Percentiles rank a stretch among this genome's conserved stretches.
These are phyloP conservation scores for Neotropicomus parvogracilis DNA, from an alignment of 1,284 basidiomycete genomes.

Conservation along the genomic window DNA sequence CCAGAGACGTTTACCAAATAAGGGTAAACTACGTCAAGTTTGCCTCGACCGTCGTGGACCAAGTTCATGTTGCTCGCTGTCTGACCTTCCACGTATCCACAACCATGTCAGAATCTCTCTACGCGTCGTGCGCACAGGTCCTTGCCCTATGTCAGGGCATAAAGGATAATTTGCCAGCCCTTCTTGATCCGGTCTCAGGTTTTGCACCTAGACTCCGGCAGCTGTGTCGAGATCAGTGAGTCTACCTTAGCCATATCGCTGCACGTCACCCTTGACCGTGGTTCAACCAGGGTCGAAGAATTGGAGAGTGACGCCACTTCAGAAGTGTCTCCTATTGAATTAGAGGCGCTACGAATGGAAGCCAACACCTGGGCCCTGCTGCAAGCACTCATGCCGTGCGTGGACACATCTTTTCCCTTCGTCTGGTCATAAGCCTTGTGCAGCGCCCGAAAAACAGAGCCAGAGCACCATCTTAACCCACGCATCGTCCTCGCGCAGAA, in stretches of 20 bases:
- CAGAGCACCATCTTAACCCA: constrained; percentile 43
- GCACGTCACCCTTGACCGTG: neutral
- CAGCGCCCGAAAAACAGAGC: constrained; percentile 63
- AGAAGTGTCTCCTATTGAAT: constrained; percentile 44
- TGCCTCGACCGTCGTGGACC: too few species aligned
- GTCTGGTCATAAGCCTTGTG: neutral
- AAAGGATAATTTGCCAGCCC: constrained; percentile 55
- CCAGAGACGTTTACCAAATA: neutral
- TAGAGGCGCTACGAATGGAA: constrained; percentile 67
- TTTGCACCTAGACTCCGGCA: constrained; percentile 65
- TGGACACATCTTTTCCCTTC: constrained; percentile 17
- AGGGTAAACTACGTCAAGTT: neutral
- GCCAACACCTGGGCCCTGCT: constrained; percentile 79
- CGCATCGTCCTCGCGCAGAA: constrained; percentile 58
- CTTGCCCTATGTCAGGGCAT: constrained; percentile 54
- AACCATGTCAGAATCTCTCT: constrained; percentile 41
- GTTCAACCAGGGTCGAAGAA: constrained; percentile 46
- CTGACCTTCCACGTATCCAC: neutral
- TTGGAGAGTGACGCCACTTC: constrained; percentile 42
- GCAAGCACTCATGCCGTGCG: constrained; percentile 69
- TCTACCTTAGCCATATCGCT: constrained; percentile 4
- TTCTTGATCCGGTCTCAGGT: constrained; percentile 63
- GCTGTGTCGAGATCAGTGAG: constrained; percentile 64
- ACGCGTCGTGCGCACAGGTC: constrained; percentile 61
- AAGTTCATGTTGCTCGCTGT: neutral